phyloP scores from a whole-genome alignment of 345 rosid species.

The Lepidium aucheri region DNA sequence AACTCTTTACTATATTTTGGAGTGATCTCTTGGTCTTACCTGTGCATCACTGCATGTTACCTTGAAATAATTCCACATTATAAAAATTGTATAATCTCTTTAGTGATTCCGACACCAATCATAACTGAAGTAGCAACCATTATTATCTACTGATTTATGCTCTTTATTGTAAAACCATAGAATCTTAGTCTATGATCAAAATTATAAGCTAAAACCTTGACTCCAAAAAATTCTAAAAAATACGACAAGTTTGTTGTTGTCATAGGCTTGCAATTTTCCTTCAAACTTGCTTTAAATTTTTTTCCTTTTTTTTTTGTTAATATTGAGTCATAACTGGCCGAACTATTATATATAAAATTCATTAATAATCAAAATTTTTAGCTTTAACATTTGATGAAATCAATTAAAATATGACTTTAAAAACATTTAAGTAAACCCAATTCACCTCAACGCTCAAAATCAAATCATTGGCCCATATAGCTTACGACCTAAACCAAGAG shows the following conservation, averaged over 20 bases:
- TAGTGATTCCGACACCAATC: not conserved
- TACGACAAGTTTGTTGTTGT: not conserved
- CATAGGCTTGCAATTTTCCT: not conserved
- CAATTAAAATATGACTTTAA: not conserved
- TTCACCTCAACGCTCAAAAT: not conserved
- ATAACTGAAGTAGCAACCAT: not conserved
- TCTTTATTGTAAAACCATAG: not conserved
- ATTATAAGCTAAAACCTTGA: not conserved
- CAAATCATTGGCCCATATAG: not conserved
- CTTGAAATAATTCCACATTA: not conserved
- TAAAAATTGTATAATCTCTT: not conserved
- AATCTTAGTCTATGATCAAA: not conserved
- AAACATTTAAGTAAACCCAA: not conserved
- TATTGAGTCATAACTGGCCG: no score
- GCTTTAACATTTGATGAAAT: not conserved
- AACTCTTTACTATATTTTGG: not conserved
- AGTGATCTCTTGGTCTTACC: not conserved
- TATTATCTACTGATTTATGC: not conserved
- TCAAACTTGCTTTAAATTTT: not conserved
- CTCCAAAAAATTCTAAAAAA: not conserved
- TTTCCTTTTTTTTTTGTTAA: no score
- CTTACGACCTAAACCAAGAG: not conserved
- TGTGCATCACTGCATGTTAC: not conserved
- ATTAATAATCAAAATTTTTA: not conserved
- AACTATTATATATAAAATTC: no score